Evolutionary conservation across 768 basidiomycete species (phyloP).

Genomic region (Amanita rimosa): DNA sequence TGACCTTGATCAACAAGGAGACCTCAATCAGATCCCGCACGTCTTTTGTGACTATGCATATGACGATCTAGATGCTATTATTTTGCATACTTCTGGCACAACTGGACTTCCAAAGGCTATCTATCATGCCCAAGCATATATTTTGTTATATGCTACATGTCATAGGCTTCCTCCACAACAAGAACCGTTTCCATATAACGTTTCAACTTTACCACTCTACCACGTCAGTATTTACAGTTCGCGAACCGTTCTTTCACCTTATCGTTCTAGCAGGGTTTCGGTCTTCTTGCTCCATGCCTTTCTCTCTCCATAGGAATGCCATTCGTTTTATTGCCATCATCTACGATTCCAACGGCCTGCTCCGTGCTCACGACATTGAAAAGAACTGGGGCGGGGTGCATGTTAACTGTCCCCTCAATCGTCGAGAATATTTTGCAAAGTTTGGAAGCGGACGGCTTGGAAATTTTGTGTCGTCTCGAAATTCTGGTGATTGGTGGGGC

Average conservation of each 20-base stretch:
- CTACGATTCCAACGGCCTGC: conserved; percentile 24
- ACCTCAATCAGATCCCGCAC: conserved; percentile 13
- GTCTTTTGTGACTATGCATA: conserved; percentile 13
- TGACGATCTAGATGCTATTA: conserved; percentile 25
- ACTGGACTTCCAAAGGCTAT: conserved; percentile 41
- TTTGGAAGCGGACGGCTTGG: conserved; percentile 15
- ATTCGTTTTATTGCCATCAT: conserved; percentile 22
- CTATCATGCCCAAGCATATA: conserved; percentile 21
- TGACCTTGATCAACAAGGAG: conserved; percentile 11
- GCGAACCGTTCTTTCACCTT: not conserved
- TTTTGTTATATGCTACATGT: conserved; percentile 21
- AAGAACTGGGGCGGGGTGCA: conserved; percentile 18
- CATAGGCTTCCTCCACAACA: conserved; percentile 22
- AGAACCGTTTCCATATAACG: conserved; percentile 18
- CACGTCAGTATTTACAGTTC: conserved; percentile 16
- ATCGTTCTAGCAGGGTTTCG: conserved; percentile 20
- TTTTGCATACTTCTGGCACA: conserved; percentile 41
- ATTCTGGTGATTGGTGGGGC: conserved; percentile 27
- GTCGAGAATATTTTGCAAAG: conserved; percentile 23
- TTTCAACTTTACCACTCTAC: conserved; percentile 27
- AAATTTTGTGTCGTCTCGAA: conserved; percentile 18
- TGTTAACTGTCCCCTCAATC: conserved; percentile 28
- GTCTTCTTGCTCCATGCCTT: conserved; percentile 22
- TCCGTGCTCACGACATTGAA: conserved; percentile 15
- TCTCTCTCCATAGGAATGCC: conserved; percentile 27